Evolutionary conservation across 1,139 yeast genomes (phyloP), one percentile per base, ranked within the genome.

Genomic region (Kodamaea ohmeri): DNA sequence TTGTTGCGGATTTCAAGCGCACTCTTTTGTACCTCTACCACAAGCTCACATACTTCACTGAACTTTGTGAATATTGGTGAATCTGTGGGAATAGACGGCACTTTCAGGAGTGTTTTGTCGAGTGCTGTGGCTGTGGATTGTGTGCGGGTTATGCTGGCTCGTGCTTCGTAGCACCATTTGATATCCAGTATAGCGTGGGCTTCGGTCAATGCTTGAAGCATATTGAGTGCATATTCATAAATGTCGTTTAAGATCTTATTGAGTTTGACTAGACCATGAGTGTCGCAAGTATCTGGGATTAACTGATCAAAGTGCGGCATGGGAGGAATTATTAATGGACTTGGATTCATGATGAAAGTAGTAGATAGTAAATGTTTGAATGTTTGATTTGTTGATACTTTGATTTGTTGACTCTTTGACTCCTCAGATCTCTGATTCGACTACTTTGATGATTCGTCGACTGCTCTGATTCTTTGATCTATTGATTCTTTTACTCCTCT

Each of bases 41-140:
- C 61, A 22, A 65, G 48, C 42, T 67, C 73, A 35, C 73, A 66
- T 11, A 67, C 49, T 38, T 53, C 48, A 42, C 64, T 69, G 25
- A 76, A 61, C 22, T 56, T 58, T 13, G 40, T 61, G 55, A 33
- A 34, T 56, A 40, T n/a, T 6, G 34, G 19, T 5, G 34, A 31
- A 11, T 20, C 18, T 18, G 20, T 18, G 18, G 34, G n/a, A 12
- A 31, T 25, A 19, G 22, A 17, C 15, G 41, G 41, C n/a, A 38
- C 33, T 9, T 32, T 30, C 12, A 41, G 67, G 16, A 63, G 39
- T 4, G 54, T 48, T 19, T 48, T 40, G 35, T 63, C 51, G 4
- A 78, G 55, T 41, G 66, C 70, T 0, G 73, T 57, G 40, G 79
- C 63, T 6, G 70, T 59, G 2, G 67, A 60, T 38, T 81, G 85